Percentiles rank a stretch among this genome's conserved stretches.
Evolutionary conservation across 1,139 yeast species (phyloP).

Genomic region (Yamadazyma oceani): DNA sequence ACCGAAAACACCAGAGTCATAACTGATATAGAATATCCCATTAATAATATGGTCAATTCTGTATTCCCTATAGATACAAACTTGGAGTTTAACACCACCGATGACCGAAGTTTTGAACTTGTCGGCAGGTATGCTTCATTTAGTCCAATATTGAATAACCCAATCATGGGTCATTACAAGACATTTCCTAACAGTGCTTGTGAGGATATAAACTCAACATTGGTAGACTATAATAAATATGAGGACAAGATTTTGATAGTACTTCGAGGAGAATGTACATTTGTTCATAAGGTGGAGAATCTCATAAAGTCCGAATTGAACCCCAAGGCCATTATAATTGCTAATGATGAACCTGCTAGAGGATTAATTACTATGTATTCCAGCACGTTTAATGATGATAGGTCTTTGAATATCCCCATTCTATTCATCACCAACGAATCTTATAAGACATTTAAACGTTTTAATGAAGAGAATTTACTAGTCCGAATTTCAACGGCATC

Average conservation of each 20-base stretch:
- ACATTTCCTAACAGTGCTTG: slow-evolving; percentile 36
- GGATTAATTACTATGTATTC: slow-evolving; percentile 49
- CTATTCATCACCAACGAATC: slow-evolving; percentile 43
- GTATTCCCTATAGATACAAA: slow-evolving; percentile 45
- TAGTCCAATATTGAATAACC: slow-evolving; percentile 33
- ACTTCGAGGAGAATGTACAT: slow-evolving; percentile 44
- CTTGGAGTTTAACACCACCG: slow-evolving; percentile 30
- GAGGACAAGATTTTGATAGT: slow-evolving; percentile 32
- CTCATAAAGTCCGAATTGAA: slow-evolving; percentile 27
- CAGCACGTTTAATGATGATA: slow-evolving; percentile 38
- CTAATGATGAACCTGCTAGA: slow-evolving; percentile 41
- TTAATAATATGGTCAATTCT: slow-evolving; percentile 38
- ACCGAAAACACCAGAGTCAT: slow-evolving; percentile 3
- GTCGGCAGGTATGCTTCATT: slow-evolving; percentile 46
- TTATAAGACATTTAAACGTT: slow-evolving; percentile 21
- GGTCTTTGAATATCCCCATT: slow-evolving; percentile 33
- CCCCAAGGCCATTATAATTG: slow-evolving; percentile 39
- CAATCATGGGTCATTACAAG: slow-evolving; percentile 24
- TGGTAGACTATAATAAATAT: slow-evolving; percentile 15
- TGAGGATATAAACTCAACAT: slow-evolving; percentile 9
- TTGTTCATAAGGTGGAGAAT: slow-evolving; percentile 39
- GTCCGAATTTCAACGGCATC: slow-evolving; percentile 33
- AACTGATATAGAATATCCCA: slow-evolving; percentile 37
- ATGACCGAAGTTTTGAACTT: slow-evolving; percentile 18
- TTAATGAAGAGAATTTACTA: slow-evolving; percentile 14